Percentiles rank a stretch among this genome's conserved stretches.
Conservation (phyloP, 176 grass and related monocot genomes). For the Carex scoparia region DNA sequence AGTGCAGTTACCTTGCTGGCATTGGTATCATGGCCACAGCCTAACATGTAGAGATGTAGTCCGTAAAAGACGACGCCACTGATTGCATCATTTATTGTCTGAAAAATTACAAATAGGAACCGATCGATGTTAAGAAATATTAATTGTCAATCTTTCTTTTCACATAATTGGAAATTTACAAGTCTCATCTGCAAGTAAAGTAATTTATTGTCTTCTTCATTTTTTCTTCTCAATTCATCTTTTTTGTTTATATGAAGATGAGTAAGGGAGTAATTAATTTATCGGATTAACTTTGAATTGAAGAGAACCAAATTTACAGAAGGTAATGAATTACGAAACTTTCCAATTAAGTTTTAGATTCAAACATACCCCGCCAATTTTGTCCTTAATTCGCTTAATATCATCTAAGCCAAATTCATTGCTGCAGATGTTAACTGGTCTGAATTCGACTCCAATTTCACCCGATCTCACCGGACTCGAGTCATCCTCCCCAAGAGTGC, state of each 20-base stretch:
- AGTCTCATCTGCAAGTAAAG: not conserved
- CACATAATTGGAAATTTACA: not conserved
- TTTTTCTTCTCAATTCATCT: not conserved
- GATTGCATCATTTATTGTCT: slow-evolving; percentile 41
- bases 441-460: slow-evolving; percentile 24
- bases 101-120: slow-evolving; percentile 10
- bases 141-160: too few relatives aligned
- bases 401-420: slow-evolving; percentile 27
- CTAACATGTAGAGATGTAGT: slow-evolving; percentile 30
- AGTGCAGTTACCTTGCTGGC: slow-evolving; percentile 19
- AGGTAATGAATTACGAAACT: not conserved
- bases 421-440: slow-evolving; percentile 20
- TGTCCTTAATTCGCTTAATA: slow-evolving; percentile 29
- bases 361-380: slow-evolving; percentile 27
- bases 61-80: slow-evolving; percentile 29
- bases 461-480: slow-evolving; percentile 22
- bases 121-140: not conserved
- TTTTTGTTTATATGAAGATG: not conserved
- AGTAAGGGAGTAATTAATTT: not conserved
- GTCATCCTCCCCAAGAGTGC: slow-evolving; percentile 18
- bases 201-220: not conserved
- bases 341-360: not conserved
- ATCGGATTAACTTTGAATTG: not conserved
- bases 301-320: not conserved
- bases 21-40: not conserved